Conservation (phyloP, 2,329 filamentous ascomycete genomes). For the Chrysosporium keratinophilum region DNA sequence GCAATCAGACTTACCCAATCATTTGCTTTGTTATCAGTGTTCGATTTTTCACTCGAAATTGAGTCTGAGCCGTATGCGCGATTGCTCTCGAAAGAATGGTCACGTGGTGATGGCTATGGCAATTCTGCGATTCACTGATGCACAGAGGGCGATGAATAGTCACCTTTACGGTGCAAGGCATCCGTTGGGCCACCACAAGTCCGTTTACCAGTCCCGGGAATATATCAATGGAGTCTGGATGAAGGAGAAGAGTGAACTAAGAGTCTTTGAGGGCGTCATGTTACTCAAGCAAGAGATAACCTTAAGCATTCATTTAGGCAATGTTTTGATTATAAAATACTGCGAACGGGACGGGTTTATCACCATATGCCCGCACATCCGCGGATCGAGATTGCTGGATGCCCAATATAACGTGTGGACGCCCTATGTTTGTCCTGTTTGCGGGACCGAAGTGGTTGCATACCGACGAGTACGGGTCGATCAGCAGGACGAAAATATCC, state of each 20-base stretch:
- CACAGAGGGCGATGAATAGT: neutral
- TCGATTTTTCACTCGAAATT: neutral
- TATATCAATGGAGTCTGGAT: neutral
- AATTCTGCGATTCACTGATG: neutral
- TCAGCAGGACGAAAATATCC: neutral
- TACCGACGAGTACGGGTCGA: neutral
- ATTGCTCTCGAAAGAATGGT: neutral
- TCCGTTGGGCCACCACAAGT: neutral
- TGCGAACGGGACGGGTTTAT: neutral
- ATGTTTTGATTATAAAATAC: too few species aligned
- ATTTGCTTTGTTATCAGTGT: conserved; percentile 2
- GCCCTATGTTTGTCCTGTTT: neutral
- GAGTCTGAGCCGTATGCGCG: neutral
- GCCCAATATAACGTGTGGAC: neutral
- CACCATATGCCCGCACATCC: neutral
- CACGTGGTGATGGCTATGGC: neutral
- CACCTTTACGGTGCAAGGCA: conserved; percentile 3
- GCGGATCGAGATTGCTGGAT: neutral
- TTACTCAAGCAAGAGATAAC: neutral
- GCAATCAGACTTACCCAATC: neutral
- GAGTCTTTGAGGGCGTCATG: neutral
- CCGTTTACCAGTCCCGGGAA: neutral
- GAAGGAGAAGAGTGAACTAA: neutral
- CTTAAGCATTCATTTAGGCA: neutral
- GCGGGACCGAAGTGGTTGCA: neutral